Conservation (phyloP, 148 eudicot genomes). For the Dysphania ambrosioides region DNA sequence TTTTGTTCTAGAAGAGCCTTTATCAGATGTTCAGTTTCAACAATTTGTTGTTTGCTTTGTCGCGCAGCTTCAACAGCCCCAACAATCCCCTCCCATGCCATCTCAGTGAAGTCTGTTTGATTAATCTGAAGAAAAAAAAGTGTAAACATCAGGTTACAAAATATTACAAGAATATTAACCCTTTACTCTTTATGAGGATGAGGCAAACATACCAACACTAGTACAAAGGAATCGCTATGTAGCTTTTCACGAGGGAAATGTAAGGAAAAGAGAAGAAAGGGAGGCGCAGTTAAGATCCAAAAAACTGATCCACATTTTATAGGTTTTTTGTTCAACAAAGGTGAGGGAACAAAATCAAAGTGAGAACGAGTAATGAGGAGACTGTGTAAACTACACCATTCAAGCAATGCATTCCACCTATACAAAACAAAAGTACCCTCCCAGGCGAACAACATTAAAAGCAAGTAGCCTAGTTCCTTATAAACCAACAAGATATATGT, state of each 20-base stretch:
- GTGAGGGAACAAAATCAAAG: not conserved
- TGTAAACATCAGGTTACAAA: slow-evolving; percentile 13
- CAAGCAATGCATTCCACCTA: not conserved
- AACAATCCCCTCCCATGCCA: slow-evolving; percentile 95
- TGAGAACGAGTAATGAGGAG: not conserved
- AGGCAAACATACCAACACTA: not conserved
- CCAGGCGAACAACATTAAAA: not conserved
- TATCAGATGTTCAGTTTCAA: slow-evolving; percentile 94
- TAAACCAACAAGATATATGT: not conserved
- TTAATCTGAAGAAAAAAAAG: slow-evolving; percentile 53
- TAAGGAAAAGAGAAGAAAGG: not conserved
- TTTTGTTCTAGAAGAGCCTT: slow-evolving; percentile 92
- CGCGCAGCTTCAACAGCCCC: slow-evolving; percentile 90
- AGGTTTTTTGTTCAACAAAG: too few species aligned
- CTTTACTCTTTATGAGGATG: not conserved
- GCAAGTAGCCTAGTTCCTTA: not conserved
- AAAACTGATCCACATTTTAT: not conserved
- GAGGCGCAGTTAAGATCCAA: not conserved
- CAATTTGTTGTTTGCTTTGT: slow-evolving; percentile 73
- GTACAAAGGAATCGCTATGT: not conserved
- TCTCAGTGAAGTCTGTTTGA: slow-evolving; percentile 84
- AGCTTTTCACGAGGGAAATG: not conserved
- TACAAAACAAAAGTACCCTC: not conserved
- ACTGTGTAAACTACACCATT: not conserved
- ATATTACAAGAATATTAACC: not conserved